Percentiles rank a stretch among this genome's conserved stretches.
These are phyloP conservation scores for Mycena vulgaris DNA, from an alignment of 768 basidiomycete genomes.

Conservation along the genomic window DNA sequence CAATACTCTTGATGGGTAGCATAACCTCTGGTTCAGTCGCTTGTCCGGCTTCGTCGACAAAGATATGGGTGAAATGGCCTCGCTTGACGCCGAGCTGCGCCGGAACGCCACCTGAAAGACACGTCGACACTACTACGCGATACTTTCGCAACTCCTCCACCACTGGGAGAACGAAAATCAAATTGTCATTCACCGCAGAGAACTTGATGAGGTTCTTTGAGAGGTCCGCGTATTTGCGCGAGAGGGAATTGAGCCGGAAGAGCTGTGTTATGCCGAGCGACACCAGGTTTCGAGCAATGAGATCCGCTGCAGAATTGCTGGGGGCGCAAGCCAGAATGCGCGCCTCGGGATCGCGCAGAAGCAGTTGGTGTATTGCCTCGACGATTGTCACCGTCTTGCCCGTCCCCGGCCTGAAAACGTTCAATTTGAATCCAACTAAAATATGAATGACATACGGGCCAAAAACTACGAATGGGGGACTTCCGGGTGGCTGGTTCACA, in stretches of 20 bases:
- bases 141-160: slow-evolving; percentile 57
- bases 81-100: slow-evolving; percentile 62
- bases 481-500: slow-evolving; percentile 58
- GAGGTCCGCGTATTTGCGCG: slow-evolving; percentile 56
- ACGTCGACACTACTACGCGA: slow-evolving; percentile 72
- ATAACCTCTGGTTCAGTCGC: slow-evolving; percentile 73
- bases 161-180: slow-evolving; percentile 62
- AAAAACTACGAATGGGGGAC: slow-evolving; percentile 71
- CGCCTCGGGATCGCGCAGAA: slow-evolving; percentile 56
- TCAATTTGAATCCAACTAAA: background rate
- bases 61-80: slow-evolving; percentile 74
- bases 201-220: slow-evolving; percentile 56
- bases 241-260: slow-evolving; percentile 70
- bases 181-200: slow-evolving; percentile 56
- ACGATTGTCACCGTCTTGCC: slow-evolving; percentile 79
- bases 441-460: slow-evolving; percentile 67
- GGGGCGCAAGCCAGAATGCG: slow-evolving; percentile 77
- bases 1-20: slow-evolving; percentile 68
- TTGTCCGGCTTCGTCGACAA: slow-evolving; percentile 78
- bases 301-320: slow-evolving; percentile 77
- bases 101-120: slow-evolving; percentile 66
- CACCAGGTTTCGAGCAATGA: slow-evolving; percentile 63
- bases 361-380: slow-evolving; percentile 73
- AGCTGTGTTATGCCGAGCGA: slow-evolving; percentile 54
- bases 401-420: slow-evolving; percentile 65